phyloP scores from a whole-genome alignment of 2,329 filamentous ascomycete genomes.

The Neofusicoccum sp. region DNA sequence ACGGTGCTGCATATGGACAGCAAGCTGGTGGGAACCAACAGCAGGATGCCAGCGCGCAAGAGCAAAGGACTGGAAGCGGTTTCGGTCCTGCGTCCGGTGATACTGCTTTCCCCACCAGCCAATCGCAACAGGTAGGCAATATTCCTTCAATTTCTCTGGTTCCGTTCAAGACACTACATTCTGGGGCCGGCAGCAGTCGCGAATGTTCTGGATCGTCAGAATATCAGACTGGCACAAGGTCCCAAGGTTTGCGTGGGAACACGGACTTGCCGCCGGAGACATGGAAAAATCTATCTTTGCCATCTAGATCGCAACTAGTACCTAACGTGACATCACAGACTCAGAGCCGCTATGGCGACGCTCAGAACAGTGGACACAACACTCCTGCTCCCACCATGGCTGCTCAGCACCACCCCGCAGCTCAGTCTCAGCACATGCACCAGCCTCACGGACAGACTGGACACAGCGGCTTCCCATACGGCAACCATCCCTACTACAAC shows the following conservation, averaged over 20 bases:
- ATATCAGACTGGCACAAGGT: neutral
- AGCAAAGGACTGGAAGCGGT: slow-evolving; percentile 76
- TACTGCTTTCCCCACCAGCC: slow-evolving; percentile 64
- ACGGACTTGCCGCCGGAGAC: neutral
- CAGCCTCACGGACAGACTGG: slow-evolving; percentile 54
- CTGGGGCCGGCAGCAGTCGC: neutral
- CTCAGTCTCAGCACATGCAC: slow-evolving; percentile 49
- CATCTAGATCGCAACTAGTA: slow-evolving; percentile 14
- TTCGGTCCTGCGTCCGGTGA: slow-evolving; percentile 65
- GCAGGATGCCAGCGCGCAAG: slow-evolving; percentile 65
- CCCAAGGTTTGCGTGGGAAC: neutral
- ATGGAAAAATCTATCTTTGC: neutral
- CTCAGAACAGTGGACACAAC: slow-evolving; percentile 84
- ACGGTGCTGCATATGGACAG: slow-evolving; percentile 59
- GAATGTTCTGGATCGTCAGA: neutral
- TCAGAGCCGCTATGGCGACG: slow-evolving; percentile 75
- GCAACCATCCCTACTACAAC: slow-evolving; percentile 63
- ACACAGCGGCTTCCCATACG: slow-evolving; percentile 32
- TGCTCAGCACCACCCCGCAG: slow-evolving; percentile 55
- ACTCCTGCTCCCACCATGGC: slow-evolving; percentile 79
- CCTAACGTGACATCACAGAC: slow-evolving; percentile 27
- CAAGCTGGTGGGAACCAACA: slow-evolving; percentile 59
- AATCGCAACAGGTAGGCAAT: slow-evolving; percentile 57
- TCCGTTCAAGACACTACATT: neutral
- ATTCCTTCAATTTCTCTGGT: neutral